These are phyloP conservation scores for Calcarisporium arbuscula DNA, from an alignment of 2,329 filamentous ascomycete genomes.

Conservation along the genomic window DNA sequence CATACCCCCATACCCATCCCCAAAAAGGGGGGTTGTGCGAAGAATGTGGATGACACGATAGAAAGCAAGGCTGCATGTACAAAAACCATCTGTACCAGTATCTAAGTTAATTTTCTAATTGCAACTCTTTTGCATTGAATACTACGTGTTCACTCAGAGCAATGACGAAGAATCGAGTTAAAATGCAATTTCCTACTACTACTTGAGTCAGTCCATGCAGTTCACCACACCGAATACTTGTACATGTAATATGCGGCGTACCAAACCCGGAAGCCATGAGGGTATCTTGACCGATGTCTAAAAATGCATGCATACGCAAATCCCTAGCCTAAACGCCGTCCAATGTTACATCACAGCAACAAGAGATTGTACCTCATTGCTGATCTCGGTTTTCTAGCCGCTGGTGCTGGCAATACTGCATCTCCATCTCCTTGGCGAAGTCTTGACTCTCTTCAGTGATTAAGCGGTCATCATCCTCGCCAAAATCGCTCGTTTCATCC, in stretches of 20 bases:
- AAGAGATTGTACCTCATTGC: slow-evolving; percentile 11
- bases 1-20: slow-evolving; percentile 1
- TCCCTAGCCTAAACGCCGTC: no score
- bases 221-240: no score
- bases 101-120: slow-evolving; percentile 19
- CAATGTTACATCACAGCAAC: slow-evolving; percentile 11
- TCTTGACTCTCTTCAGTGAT: slow-evolving; percentile 65
- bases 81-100: slow-evolving; percentile 33
- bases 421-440: slow-evolving; percentile 36
- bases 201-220: no score
- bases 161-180: no score
- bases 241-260: no score
- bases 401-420: slow-evolving; percentile 33
- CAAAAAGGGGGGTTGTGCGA: not conserved
- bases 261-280: no score
- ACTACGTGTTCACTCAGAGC: not conserved
- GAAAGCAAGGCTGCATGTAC: slow-evolving; percentile 30
- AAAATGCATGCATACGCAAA: no score
- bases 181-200: no score
- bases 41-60: slow-evolving; percentile 21
- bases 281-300: no score
- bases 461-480: slow-evolving; percentile 76
- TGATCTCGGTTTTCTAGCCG: slow-evolving; percentile 23
- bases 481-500: slow-evolving; percentile 81
- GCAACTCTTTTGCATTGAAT: not conserved